Evolutionary conservation across 345 rosid genomes (phyloP).

Genomic region (Populus simonii): DNA sequence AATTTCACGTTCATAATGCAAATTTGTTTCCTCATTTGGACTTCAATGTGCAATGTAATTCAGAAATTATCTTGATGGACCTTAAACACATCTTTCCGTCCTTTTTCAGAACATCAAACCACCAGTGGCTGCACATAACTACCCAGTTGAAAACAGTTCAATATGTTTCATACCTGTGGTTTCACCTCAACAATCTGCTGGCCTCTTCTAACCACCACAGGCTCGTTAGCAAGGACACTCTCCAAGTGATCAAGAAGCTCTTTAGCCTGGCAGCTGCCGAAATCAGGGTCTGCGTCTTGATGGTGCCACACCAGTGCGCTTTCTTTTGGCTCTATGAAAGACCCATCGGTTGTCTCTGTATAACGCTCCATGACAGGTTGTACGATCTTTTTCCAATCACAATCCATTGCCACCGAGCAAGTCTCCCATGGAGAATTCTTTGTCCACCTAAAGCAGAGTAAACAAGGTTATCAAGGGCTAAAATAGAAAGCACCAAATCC

Average conservation of each 20-base stretch:
- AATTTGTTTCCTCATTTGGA: neutral
- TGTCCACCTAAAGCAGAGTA: slow-evolving; percentile 49
- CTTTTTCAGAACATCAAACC: neutral
- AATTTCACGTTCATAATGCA: neutral
- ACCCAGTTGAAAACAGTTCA: neutral
- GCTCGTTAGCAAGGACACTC: slow-evolving; percentile 77
- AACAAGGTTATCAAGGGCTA: neutral
- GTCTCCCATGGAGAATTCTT: slow-evolving; percentile 59
- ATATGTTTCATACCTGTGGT: slow-evolving; percentile 64
- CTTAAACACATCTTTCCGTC: neutral
- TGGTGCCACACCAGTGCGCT: slow-evolving; percentile 87
- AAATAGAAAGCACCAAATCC: neutral
- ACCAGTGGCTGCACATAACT: neutral
- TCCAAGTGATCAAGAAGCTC: slow-evolving; percentile 88
- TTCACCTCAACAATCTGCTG: slow-evolving; percentile 79
- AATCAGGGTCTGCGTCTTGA: slow-evolving; percentile 65
- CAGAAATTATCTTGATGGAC: neutral
- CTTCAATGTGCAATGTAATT: neutral
- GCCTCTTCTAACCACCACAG: slow-evolving; percentile 81
- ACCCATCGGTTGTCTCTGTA: slow-evolving; percentile 77
- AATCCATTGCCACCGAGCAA: slow-evolving; percentile 32
- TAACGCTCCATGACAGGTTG: slow-evolving; percentile 78
- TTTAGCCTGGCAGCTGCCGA: slow-evolving; percentile 74
- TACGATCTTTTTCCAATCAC: slow-evolving; percentile 63
- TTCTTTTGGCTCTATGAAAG: slow-evolving; percentile 73